Base-by-base conservation (phyloP, 169 alveolate genomes). In the Theileria luwenshuni region DNA sequence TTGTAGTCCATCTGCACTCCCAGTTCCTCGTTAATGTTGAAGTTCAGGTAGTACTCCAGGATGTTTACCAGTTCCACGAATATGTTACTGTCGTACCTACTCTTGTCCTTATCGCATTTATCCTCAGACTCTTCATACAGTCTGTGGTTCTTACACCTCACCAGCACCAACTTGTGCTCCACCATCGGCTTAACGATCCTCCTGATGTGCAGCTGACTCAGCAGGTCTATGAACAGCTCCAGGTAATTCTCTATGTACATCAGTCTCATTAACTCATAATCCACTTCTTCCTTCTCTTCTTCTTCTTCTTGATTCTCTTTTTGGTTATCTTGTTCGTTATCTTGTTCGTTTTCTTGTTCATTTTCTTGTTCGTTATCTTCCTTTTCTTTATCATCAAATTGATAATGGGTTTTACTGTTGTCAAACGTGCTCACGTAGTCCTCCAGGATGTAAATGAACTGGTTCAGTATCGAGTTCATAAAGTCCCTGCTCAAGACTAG, bases 21-120 rank as follows among this genome's bases (percentile, higher is more conserved):
- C 15, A 74, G 47, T 65, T 81, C 89, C 84, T 81, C 89, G 69
- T 74, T 69, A 7, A 81, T 81, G 69, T 65, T 63, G 54, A 81
- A 81, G 30, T 67, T 64, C 58, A 60, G 23, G 76, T 81, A 81
- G 30, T 65, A 81, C 60, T 81, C 80, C 69, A 81, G 47, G 15
- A 81, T 81, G 27, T 56, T 42, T 2, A 74, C 52, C 83, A 81
- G 43, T 45, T 62, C 70, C 68, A 70, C 59, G 69, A 81, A 81
- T 27, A 73, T 45, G 48, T 56, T 42, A 7, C 85, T 85, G 17
- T 56, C 65, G 8, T 51, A 30, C 7, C 61, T 51, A 8, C 38
- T 25, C 25, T 17, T 6, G 1, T n/a, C 6, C 5, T 19, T 32
- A 1, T 63, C 10, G 1, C 47, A 27, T 15, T 21, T 56, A 23